Percentiles rank a stretch among this genome's conserved stretches.
Evolutionary conservation across 2,329 filamentous ascomycete genomes (phyloP).

Genomic region (Trichoderma harzianum): DNA sequence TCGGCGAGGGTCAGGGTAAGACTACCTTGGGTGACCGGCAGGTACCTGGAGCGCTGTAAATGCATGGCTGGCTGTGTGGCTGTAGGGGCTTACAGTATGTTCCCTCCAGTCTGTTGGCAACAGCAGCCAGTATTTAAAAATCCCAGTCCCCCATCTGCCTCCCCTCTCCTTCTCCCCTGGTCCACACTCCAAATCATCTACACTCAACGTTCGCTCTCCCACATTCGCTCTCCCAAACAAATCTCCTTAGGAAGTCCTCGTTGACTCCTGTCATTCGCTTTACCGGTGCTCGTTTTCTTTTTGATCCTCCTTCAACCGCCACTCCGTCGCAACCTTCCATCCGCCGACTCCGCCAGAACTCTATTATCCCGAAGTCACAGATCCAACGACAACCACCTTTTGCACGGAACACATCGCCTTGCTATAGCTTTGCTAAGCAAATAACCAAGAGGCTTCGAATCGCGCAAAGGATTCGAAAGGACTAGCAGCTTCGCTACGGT

Average conservation of each 20-base stretch:
- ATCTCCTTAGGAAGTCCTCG: constrained; percentile 65
- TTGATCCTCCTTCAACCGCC: constrained; percentile 40
- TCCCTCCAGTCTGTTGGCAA: background rate
- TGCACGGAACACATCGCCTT: background rate
- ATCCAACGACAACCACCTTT: background rate
- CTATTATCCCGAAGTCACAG: background rate
- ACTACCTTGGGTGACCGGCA: constrained; percentile 3
- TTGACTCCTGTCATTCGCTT: constrained; percentile 74
- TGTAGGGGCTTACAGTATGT: background rate
- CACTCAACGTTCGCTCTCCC: constrained; percentile 27
- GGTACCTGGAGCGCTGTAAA: background rate
- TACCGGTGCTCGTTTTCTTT: constrained; percentile 50
- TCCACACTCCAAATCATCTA: constrained; percentile 25
- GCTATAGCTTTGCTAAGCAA: background rate
- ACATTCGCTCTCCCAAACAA: constrained; percentile 46
- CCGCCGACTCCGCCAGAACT: constrained; percentile 9
- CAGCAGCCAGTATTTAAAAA: constrained; percentile 30
- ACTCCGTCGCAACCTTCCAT: constrained; percentile 16
- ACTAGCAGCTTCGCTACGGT: background rate
- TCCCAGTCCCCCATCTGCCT: constrained; percentile 21
- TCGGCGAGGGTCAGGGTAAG: constrained; percentile 10
- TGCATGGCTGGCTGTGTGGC: background rate
- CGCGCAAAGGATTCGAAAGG: constrained; percentile 6
- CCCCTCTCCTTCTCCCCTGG: constrained; percentile 27
- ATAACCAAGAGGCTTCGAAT: background rate